Conservation (phyloP, 2,329 filamentous ascomycete species). For the Hypoxylon sp. region DNA sequence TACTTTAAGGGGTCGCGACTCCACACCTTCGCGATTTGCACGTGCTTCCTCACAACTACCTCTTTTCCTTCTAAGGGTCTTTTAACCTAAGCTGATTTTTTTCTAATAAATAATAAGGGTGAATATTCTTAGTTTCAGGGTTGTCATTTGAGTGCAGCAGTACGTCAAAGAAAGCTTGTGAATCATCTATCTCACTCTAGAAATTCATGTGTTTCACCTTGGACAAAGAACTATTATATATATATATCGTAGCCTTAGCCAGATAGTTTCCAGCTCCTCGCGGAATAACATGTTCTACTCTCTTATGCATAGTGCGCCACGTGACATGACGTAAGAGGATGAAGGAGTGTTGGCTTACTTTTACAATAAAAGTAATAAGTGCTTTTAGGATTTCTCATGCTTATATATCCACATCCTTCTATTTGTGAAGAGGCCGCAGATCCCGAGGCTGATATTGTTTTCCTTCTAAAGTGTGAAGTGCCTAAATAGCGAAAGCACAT, state of each 20-base stretch:
- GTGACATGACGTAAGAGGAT: too few relatives aligned
- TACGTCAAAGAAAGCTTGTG: neutral
- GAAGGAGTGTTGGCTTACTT: too few relatives aligned
- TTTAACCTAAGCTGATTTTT: neutral
- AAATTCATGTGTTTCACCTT: neutral
- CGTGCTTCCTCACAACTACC: neutral
- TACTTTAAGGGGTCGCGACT: conserved; percentile 13
- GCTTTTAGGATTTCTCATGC: neutral
- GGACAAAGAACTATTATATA: too few relatives aligned
- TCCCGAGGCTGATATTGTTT: neutral
- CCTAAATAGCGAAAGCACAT: too few relatives aligned
- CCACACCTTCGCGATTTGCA: conserved; percentile 8
- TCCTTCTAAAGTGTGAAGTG: too few relatives aligned
- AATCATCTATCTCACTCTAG: neutral
- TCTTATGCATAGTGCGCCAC: too few relatives aligned
- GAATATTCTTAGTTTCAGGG: neutral
- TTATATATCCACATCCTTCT: neutral
- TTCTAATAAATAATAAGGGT: neutral
- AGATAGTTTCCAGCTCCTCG: too few relatives aligned
- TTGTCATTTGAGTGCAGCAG: neutral
- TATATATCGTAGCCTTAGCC: too few relatives aligned
- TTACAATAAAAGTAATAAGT: too few relatives aligned
- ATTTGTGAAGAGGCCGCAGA: neutral
- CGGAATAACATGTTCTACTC: too few relatives aligned
- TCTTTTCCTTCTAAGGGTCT: neutral